Conservation (phyloP, 2,329 filamentous ascomycete species). For the Lasiodiplodia sp. region DNA sequence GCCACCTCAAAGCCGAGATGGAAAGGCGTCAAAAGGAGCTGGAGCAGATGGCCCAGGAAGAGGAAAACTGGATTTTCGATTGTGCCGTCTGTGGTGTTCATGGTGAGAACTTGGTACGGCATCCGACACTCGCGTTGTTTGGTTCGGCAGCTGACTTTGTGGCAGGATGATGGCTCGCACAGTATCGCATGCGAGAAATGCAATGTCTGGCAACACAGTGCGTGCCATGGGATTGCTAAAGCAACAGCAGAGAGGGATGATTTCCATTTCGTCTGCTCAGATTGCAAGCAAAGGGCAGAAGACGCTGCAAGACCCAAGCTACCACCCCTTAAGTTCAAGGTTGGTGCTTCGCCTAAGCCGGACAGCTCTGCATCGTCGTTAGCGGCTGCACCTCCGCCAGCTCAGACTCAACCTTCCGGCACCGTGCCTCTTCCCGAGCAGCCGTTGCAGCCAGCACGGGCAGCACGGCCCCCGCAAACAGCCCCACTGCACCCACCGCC, state of each 20-base stretch:
- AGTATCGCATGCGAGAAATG: conserved; percentile 94
- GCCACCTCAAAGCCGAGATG: conserved; percentile 82
- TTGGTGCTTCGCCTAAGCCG: conserved; percentile 56
- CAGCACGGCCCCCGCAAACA: conserved; percentile 29
- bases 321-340: conserved; percentile 65
- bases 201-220: conserved; percentile 96
- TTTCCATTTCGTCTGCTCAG: conserved; percentile 84
- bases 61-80: conserved; percentile 93
- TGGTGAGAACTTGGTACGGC: conserved; percentile 74
- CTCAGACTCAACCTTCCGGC: conserved; percentile 35
- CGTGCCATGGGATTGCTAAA: conserved; percentile 82
- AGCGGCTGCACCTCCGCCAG: conserved; percentile 34
- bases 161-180: conserved; percentile 85
- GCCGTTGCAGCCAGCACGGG: conserved; percentile 29
- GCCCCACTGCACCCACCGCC: conserved; percentile 33
- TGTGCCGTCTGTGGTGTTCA: conserved; percentile 87
- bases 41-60: conserved; percentile 71
- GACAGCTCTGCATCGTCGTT: conserved; percentile 28
- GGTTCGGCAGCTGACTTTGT: conserved; percentile 35
- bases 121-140: background rate
- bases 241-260: conserved; percentile 81
- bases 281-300: conserved; percentile 72
- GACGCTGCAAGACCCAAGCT: conserved; percentile 68
- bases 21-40: conserved; percentile 80
- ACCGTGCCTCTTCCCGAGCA: background rate